Conservation (phyloP, 371 early-diverging fungal genomes). For the Nematocida ausubeli region DNA sequence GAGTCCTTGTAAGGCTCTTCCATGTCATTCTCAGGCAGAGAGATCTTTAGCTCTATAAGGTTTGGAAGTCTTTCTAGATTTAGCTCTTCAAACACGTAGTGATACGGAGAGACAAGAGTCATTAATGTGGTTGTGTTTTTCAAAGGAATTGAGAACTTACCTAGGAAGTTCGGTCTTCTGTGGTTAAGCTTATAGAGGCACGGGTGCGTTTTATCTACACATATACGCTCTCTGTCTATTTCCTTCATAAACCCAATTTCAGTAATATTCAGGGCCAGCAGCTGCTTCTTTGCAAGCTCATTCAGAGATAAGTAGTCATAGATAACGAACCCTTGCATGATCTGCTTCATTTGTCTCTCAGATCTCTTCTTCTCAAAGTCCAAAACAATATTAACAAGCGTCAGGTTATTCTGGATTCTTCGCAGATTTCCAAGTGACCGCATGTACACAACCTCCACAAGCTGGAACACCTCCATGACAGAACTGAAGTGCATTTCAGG, state of each 20-base stretch:
- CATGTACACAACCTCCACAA: not conserved
- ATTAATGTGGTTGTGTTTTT: not conserved
- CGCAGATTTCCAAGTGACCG: constrained; percentile 25
- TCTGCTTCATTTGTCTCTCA: constrained; percentile 10
- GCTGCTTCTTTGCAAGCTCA: constrained; percentile 22
- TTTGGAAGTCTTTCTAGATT: constrained; percentile 17
- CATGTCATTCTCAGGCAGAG: constrained; percentile 5
- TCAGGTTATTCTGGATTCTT: constrained; percentile 21
- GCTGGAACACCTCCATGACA: constrained; percentile 27
- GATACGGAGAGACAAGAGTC: not conserved
- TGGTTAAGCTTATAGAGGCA: constrained; percentile 21
- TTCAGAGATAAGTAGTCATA: constrained; percentile 46
- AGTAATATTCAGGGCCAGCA: constrained; percentile 1
- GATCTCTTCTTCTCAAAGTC: constrained; percentile 40
- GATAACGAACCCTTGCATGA: constrained; percentile 20
- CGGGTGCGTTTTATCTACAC: constrained; percentile 4
- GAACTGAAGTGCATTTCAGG: constrained; percentile 47
- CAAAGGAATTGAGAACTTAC: constrained; percentile 28
- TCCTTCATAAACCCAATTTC: constrained; percentile 25
- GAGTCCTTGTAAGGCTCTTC: constrained; percentile 1
- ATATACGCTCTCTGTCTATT: not conserved
- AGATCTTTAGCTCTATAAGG: constrained; percentile 23
- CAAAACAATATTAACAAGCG: constrained; percentile 36
- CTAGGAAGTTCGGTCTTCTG: constrained; percentile 32
- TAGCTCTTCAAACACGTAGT: constrained; percentile 5